A percentile compares a stretch with the other conserved stretches of the same genome.
phyloP scores from a whole-genome alignment of 331 rosid species.

The Quercus tomentella region DNA sequence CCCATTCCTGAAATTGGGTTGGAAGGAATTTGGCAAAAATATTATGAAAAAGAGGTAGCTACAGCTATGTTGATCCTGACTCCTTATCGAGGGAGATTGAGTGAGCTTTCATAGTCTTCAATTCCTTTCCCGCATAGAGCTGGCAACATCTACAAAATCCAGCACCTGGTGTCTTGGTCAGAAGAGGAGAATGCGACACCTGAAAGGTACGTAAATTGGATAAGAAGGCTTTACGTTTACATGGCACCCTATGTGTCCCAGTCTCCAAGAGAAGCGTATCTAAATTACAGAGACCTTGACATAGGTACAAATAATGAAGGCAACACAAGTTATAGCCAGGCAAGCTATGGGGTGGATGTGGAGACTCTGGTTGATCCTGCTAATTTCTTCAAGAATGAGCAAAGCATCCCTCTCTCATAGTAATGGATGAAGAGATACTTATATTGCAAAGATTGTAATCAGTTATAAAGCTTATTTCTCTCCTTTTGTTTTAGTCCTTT shows the following conservation, averaged over 20 bases:
- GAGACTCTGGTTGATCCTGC: background rate
- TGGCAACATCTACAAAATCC: slow-evolving; percentile 35
- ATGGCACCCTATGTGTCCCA: slow-evolving; percentile 13
- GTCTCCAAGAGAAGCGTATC: background rate
- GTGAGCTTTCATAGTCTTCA: slow-evolving; percentile 27
- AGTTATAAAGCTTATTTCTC: background rate
- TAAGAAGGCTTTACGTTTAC: slow-evolving; percentile 30
- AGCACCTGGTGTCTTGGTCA: slow-evolving; percentile 23
- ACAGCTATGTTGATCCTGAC: background rate
- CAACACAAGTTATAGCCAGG: background rate
- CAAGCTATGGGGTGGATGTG: background rate
- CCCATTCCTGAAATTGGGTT: slow-evolving; percentile 32
- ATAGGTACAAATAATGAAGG: background rate
- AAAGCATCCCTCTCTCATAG: background rate
- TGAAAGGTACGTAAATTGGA: slow-evolving; percentile 37
- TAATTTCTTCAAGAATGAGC: background rate
- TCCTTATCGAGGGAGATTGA: slow-evolving; percentile 47
- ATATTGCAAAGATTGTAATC: background rate
- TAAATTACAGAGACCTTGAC: background rate
- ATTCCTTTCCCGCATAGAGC: slow-evolving; percentile 45
- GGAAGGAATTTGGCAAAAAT: slow-evolving; percentile 38
- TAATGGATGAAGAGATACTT: background rate
- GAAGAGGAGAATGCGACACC: slow-evolving; percentile 21
- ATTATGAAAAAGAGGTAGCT: slow-evolving; percentile 17
- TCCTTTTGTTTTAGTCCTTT: too few relatives aligned